Base-by-base conservation (phyloP, 2,329 filamentous ascomycete genomes). In the Rutstroemia sp. region DNA sequence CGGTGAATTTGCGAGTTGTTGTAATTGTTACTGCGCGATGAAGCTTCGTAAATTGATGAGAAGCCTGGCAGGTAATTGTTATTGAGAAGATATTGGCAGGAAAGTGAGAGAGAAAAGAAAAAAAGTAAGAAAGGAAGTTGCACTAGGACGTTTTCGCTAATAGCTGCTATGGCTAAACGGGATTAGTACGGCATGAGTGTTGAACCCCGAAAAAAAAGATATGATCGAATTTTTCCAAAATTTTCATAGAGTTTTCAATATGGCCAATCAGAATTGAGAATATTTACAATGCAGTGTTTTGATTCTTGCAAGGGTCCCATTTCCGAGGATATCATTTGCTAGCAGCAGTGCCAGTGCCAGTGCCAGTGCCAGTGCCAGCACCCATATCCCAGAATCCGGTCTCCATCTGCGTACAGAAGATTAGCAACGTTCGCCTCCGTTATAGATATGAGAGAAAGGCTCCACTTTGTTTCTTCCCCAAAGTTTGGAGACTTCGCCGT, bases 311-410 rank as follows among this genome's bases (percentile, higher is more conserved):
- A 12, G 30, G 30, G 9, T 34, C 30, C 30, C 12, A 12, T 34
- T 34, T 34, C 30, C 10, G 30, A 12, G 12, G 4, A 3, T 12
- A 34, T 34, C 30, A 34, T 34, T 34, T 12, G 30, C 30, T 34
- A 34, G 30, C 30, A 34, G 30, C 30, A 34, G 30, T 34, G 30
- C 30, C 30, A 34, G 27, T 30, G 27, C 27, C 27, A 30, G 27
- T 3, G 27, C 27, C 27, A 30, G 27, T 30, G 27, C 27, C 27
- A 30, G 30, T 34, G 30, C 30, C 53, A 44, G 36, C 63, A 1
- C 80, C 82, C 83, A 89, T 88, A 56, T 87, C 79, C 87, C 87
- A 90, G 68, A 90, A 90, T 1, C 79, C 82, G 60, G 81, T 83
- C 71, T 90, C 87, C 78, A 89, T 82, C 80, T 88, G 69, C 21